Evolutionary conservation across 257 asterid species (phyloP).

Genomic region (Leonotis leonurus): DNA sequence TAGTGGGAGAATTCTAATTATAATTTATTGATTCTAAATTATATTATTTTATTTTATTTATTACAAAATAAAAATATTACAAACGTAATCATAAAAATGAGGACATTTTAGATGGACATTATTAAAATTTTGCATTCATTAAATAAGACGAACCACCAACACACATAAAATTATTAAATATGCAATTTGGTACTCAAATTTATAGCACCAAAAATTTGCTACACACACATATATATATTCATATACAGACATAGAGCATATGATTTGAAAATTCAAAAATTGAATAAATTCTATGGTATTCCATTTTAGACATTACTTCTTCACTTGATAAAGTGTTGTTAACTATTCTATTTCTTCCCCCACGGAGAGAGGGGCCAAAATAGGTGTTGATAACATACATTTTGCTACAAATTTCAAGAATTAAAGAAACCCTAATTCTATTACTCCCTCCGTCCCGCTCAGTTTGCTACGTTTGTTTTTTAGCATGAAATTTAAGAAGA

Average conservation of each 20-base stretch:
- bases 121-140: background rate
- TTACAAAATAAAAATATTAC: too few relatives aligned
- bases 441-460: too few relatives aligned
- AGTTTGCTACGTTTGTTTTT: too few relatives aligned
- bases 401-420: conserved; percentile 45
- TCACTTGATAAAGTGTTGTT: conserved; percentile 25
- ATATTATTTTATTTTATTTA: too few relatives aligned
- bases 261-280: background rate
- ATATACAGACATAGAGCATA: background rate
- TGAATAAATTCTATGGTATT: background rate
- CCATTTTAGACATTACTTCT: background rate
- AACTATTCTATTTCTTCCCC: conserved; percentile 10
- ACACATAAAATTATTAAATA: background rate
- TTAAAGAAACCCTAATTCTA: conserved; percentile 9
- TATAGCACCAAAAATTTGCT: background rate
- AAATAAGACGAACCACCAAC: background rate
- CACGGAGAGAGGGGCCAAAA: conserved; percentile 31
- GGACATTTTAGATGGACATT: too few relatives aligned
- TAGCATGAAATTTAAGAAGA: too few relatives aligned
- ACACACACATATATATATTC: too few relatives aligned
- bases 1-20: background rate
- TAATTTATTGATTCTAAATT: too few relatives aligned
- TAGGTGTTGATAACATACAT: conserved; percentile 24
- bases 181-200: background rate
- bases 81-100: too few relatives aligned